Percentiles rank a stretch among this genome's conserved stretches.
These are phyloP conservation scores for Yarrowia alimentaria DNA, from an alignment of 805 yeast species.

Conservation along the genomic window DNA sequence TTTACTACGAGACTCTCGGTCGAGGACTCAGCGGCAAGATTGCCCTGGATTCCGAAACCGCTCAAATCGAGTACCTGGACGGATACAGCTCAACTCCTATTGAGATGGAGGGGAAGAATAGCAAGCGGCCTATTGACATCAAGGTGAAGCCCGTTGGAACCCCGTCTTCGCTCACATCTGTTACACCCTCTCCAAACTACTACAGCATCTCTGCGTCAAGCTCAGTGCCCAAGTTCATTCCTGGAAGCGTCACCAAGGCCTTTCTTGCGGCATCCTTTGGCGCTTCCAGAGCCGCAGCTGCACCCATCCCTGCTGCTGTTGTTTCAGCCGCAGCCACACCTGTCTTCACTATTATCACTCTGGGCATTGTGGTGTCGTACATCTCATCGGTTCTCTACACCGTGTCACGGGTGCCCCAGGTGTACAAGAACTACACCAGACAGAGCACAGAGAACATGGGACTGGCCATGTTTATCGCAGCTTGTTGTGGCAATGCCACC, in stretches of 20 bases:
- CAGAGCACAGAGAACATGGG: constrained; percentile 87
- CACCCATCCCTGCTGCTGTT: too few relatives aligned
- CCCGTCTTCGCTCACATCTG: background rate
- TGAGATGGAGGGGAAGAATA: constrained; percentile 22
- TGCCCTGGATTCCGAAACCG: background rate
- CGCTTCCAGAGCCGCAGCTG: constrained; percentile 25
- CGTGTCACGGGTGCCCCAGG: constrained; percentile 79
- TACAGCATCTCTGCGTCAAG: constrained; percentile 7
- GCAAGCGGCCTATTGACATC: constrained; percentile 2
- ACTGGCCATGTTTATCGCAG: constrained; percentile 73
- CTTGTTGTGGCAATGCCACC: constrained; percentile 72
- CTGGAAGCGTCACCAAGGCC: constrained; percentile 23
- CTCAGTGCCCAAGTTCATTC: constrained; percentile 17
- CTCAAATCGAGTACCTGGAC: constrained; percentile 13
- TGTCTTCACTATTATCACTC: background rate
- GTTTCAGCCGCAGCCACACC: background rate
- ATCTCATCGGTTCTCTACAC: constrained; percentile 71
- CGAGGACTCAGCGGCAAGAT: background rate
- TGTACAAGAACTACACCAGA: constrained; percentile 68
- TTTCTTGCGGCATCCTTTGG: constrained; percentile 21
- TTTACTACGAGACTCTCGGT: constrained; percentile 52
- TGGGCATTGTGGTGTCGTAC: constrained; percentile 69
- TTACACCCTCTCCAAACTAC: constrained; percentile 34
- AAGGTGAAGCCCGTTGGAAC: background rate
- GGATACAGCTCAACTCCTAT: constrained; percentile 12